phyloP scores from a whole-genome alignment of 2,329 filamentous ascomycete genomes.

The Cercospora sesami region DNA sequence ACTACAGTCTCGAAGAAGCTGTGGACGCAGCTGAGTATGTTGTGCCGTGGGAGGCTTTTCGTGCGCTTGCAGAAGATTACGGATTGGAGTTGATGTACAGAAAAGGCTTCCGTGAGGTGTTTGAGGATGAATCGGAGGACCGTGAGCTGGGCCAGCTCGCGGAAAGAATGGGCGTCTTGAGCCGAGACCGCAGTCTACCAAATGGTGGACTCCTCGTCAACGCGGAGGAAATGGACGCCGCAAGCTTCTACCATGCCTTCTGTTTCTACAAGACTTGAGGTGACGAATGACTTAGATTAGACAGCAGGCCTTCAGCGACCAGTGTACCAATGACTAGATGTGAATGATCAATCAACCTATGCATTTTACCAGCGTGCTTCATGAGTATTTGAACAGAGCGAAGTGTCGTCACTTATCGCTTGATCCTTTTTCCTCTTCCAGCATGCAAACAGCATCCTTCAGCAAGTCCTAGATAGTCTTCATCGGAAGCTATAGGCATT shows the following conservation, averaged over 20 bases:
- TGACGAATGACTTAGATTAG: not conserved
- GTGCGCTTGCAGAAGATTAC: constrained; percentile 92
- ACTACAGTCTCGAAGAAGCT: constrained; percentile 91
- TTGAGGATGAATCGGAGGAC: constrained; percentile 88
- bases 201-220: constrained; percentile 66
- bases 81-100: constrained; percentile 95
- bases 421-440: not conserved
- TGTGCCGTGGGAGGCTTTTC: constrained; percentile 96
- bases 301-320: not conserved
- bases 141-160: constrained; percentile 76
- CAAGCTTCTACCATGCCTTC: constrained; percentile 86
- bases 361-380: not conserved
- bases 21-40: constrained; percentile 98
- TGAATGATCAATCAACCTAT: not conserved
- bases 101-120: constrained; percentile 85
- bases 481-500: not conserved
- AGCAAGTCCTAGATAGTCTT: not conserved
- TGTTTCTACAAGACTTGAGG: constrained; percentile 78
- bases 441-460: not conserved
- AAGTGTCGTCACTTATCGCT: not conserved
- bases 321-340: constrained; percentile 5
- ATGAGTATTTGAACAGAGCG: not conserved
- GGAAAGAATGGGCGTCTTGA: constrained; percentile 92
- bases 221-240: constrained; percentile 88
- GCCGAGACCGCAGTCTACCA: constrained; percentile 55